Evolutionary conservation across 805 yeast species (phyloP).

Genomic region (Starmerella apicola): DNA sequence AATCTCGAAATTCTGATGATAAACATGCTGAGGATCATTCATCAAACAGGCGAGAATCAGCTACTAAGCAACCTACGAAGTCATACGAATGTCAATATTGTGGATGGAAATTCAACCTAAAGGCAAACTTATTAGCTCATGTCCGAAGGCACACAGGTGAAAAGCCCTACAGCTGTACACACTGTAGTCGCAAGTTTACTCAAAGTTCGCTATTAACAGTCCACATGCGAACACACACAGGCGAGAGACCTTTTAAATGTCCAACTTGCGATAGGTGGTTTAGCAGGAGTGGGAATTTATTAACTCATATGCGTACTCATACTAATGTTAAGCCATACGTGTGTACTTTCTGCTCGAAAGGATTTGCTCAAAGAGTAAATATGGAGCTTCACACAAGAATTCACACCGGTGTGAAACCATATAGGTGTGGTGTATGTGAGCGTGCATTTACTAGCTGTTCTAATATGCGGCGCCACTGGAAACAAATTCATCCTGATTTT

Average conservation of each 20-base stretch:
- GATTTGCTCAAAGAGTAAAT: constrained; percentile 83
- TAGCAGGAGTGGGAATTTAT: constrained; percentile 77
- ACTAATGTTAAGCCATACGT: constrained; percentile 57
- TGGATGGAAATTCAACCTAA: constrained; percentile 61
- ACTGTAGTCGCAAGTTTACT: constrained; percentile 69
- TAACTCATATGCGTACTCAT: constrained; percentile 80
- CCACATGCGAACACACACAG: constrained; percentile 79
- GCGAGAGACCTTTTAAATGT: constrained; percentile 76
- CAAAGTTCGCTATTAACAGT: constrained; percentile 75
- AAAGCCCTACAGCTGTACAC: constrained; percentile 63
- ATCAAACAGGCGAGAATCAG: too few species aligned
- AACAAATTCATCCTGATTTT: constrained; percentile 17
- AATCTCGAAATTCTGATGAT: neutral
- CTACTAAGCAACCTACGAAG: too few species aligned
- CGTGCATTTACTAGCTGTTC: constrained; percentile 20
- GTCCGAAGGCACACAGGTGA: constrained; percentile 82
- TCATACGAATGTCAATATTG: constrained; percentile 48
- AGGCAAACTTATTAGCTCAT: constrained; percentile 71
- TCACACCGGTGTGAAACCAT: constrained; percentile 91
- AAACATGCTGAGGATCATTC: neutral
- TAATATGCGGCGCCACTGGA: constrained; percentile 21
- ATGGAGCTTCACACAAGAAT: constrained; percentile 67
- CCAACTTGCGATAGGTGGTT: constrained; percentile 73
- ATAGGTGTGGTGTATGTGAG: constrained; percentile 51
- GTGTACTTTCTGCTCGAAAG: constrained; percentile 63